phyloP scores from a whole-genome alignment of 108 stramenopile genomes.

The Conticribra weissflogii region DNA sequence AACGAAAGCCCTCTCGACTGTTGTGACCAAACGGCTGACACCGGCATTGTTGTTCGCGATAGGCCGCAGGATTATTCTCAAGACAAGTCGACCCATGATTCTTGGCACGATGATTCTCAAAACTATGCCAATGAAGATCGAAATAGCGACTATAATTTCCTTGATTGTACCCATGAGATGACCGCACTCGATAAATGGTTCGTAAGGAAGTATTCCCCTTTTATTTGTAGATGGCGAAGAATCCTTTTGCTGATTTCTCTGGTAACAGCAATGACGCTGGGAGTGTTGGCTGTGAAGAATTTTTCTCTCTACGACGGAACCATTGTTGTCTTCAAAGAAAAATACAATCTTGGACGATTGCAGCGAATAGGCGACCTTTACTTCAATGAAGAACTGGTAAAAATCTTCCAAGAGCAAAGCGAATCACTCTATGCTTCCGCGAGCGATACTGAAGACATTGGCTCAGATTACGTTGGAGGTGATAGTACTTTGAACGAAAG shows the following conservation, averaged over 20 bases:
- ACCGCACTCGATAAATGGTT: slow-evolving; percentile 1
- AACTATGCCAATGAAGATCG: not conserved
- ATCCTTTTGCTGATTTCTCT: not conserved
- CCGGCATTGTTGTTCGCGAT: no score
- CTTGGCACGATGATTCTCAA: no score
- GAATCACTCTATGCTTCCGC: not conserved
- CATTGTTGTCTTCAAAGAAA: slow-evolving; percentile 7
- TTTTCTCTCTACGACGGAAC: slow-evolving; percentile 6
- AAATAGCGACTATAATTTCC: not conserved
- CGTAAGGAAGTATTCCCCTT: slow-evolving; percentile 3
- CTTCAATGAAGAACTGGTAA: slow-evolving; percentile 2
- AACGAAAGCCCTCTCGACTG: no score
- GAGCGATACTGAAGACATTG: not conserved
- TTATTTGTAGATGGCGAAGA: slow-evolving; percentile 1
- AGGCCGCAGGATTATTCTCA: no score
- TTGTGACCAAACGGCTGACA: no score
- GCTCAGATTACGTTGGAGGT: not conserved
- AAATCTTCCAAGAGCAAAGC: not conserved
- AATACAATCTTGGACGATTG: slow-evolving; percentile 11
- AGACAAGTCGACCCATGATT: no score
- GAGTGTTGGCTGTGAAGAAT: not conserved
- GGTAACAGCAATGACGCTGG: not conserved
- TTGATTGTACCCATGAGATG: slow-evolving; percentile 4
- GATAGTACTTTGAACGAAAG: not conserved
- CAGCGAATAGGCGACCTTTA: slow-evolving; percentile 1